phyloP scores from a whole-genome alignment of 306 rosid species.

The Begonia peltatifolia region DNA sequence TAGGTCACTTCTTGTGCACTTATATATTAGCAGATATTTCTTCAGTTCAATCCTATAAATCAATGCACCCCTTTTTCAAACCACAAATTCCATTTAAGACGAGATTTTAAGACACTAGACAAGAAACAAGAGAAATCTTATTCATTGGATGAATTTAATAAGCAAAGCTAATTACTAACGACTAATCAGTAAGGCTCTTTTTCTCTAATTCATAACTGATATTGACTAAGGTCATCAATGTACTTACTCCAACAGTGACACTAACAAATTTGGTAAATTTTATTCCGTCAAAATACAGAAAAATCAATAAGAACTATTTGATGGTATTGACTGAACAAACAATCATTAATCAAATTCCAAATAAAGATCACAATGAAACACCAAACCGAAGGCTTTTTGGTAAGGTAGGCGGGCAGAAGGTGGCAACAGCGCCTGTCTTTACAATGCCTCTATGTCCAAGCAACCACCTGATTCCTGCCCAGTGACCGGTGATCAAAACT shows the following conservation, averaged over 20 bases:
- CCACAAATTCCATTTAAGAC: no score
- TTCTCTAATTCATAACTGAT: neutral
- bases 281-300: neutral
- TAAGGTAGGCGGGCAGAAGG: slow-evolving; percentile 70
- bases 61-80: no score
- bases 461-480: slow-evolving; percentile 83
- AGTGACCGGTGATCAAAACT: slow-evolving; percentile 56
- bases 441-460: slow-evolving; percentile 37
- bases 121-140: no score
- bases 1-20: no score
- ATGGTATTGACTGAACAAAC: neutral
- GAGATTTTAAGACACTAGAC: no score
- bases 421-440: slow-evolving; percentile 44
- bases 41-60: no score
- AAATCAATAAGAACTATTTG: no score
- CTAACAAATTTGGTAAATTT: neutral
- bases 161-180: no score
- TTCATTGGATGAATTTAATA: no score
- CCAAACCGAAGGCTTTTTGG: slow-evolving; percentile 26
- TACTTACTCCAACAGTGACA: neutral
- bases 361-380: neutral
- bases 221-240: neutral
- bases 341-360: neutral
- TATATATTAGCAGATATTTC: no score
- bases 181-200: neutral